Base-by-base conservation (phyloP, 768 basidiomycete species). In the Suillus tomentosus region DNA sequence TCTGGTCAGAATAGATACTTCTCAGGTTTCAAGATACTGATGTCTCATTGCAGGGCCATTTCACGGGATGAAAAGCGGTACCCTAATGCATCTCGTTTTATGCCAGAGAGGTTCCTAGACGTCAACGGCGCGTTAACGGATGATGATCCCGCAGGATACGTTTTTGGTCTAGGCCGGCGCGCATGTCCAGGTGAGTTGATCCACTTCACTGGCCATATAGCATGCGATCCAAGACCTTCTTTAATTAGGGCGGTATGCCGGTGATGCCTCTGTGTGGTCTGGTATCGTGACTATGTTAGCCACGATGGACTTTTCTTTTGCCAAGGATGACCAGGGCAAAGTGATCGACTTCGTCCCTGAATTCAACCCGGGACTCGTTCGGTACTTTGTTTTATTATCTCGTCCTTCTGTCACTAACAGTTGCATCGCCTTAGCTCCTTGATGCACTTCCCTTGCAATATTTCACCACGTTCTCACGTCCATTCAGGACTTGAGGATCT, bases 211-310 rank as follows among this genome's bases (percentile, higher is more conserved):
- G 31, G 14, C 8, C 4, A 36, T 39, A 27, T 36, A 17, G 8
- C 3, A 36, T 42, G 40, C 5, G 15, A 40, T 17, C 36, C 22
- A 17, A 34, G 11, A 1, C n/a, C 17, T 19, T 19, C 6, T 45
- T 36, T 19, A 19, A n/a, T 14, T n/a, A 64, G 63, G 75, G 2
- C 61, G 69, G 22, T 63, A 73, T 55, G 53, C 73, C 2, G 75
- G 72, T 1, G 68, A 70, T 17, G 65, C 65, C 5, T 70, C 68
- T 24, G 34, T 76, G 7, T 76, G 68, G 70, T 68, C 70, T 9
- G 66, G 65, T 2, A 68, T 72, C 34, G 71, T 65, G 2, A 71
- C 66, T 31, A 66, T 75, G 31, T 65, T 76, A 15, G 61, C 70
- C 17, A 57, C 69, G 9, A 65, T 74, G 56, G 27, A 63, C 9